Evolutionary conservation across 805 yeast genomes (phyloP).

Genomic region (Wickerhamomyces mucosus): DNA sequence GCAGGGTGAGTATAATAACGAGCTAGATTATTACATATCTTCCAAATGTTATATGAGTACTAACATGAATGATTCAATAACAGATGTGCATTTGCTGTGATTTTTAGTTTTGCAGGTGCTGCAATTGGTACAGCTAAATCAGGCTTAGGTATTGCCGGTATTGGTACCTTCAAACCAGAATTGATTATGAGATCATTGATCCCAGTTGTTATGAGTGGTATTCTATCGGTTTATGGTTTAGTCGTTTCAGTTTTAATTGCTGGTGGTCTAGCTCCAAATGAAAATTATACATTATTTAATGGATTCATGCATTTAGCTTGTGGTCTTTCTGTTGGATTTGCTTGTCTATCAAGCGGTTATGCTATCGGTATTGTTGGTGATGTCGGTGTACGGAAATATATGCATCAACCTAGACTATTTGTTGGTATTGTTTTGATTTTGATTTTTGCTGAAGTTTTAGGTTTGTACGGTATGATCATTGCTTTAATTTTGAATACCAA

Average conservation of each 20-base stretch:
- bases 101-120: slow-evolving; percentile 92
- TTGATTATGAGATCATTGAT: slow-evolving; percentile 90
- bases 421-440: slow-evolving; percentile 85
- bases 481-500: slow-evolving; percentile 88
- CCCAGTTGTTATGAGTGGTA: slow-evolving; percentile 98
- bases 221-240: slow-evolving; percentile 90
- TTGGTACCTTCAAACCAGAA: slow-evolving; percentile 96
- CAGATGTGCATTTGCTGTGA: slow-evolving; percentile 82
- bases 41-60: no score
- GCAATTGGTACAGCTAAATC: slow-evolving; percentile 98
- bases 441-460: slow-evolving; percentile 87
- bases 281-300: slow-evolving; percentile 76
- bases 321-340: slow-evolving; percentile 92
- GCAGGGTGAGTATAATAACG: slow-evolving; percentile 70
- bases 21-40: no score
- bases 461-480: slow-evolving; percentile 88
- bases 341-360: slow-evolving; percentile 94
- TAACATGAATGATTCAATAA: slow-evolving; percentile 4
- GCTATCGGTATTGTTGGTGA: slow-evolving; percentile 94
- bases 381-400: slow-evolving; percentile 80
- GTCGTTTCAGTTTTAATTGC: slow-evolving; percentile 96
- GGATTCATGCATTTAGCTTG: slow-evolving; percentile 98
- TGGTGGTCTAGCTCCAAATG: slow-evolving; percentile 72
- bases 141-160: slow-evolving; percentile 97
- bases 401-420: slow-evolving; percentile 82